phyloP scores from a whole-genome alignment of 768 basidiomycete genomes.

The Leccinum disarticulatum region DNA sequence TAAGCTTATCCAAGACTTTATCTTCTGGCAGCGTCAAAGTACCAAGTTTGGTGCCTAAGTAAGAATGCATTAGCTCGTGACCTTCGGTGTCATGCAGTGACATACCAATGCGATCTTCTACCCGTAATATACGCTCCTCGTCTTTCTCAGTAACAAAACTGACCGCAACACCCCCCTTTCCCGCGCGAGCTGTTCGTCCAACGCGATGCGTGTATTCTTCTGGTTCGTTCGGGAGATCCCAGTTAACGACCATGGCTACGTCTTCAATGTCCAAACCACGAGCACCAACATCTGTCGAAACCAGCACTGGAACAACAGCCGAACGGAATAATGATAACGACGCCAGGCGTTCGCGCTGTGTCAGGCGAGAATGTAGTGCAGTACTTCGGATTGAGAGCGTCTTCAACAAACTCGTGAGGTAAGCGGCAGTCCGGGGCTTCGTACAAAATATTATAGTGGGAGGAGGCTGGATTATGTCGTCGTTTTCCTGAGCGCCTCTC shows the following conservation, averaged over 20 bases:
- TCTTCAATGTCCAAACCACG: conserved; percentile 96
- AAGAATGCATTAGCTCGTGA: neutral
- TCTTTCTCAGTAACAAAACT: conserved; percentile 96
- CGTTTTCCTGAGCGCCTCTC: conserved; percentile 39
- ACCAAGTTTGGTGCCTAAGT: conserved; percentile 66
- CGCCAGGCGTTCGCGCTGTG: conserved; percentile 83
- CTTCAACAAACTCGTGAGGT: conserved; percentile 78
- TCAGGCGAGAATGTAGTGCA: conserved; percentile 89
- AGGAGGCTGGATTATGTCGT: conserved; percentile 73
- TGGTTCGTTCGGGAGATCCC: conserved; percentile 88
- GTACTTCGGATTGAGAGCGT: conserved; percentile 80
- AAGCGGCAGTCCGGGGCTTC: conserved; percentile 85
- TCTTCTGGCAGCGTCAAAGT: conserved; percentile 79
- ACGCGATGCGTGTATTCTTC: conserved; percentile 98
- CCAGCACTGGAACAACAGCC: conserved; percentile 82
- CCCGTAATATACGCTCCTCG: conserved; percentile 75
- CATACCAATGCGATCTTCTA: conserved; percentile 88
- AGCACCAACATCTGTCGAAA: conserved; percentile 94
- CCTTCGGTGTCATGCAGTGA: conserved; percentile 10
- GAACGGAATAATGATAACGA: conserved; percentile 88
- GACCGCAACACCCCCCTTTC: conserved; percentile 83
- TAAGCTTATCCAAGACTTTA: conserved; percentile 80
- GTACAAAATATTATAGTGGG: conserved; percentile 95
- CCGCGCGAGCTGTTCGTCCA: conserved; percentile 88
- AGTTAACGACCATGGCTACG: conserved; percentile 95